Evolutionary conservation across 108 stramenopile species (phyloP).

Genomic region (Pseudonitzschia delicatissima): DNA sequence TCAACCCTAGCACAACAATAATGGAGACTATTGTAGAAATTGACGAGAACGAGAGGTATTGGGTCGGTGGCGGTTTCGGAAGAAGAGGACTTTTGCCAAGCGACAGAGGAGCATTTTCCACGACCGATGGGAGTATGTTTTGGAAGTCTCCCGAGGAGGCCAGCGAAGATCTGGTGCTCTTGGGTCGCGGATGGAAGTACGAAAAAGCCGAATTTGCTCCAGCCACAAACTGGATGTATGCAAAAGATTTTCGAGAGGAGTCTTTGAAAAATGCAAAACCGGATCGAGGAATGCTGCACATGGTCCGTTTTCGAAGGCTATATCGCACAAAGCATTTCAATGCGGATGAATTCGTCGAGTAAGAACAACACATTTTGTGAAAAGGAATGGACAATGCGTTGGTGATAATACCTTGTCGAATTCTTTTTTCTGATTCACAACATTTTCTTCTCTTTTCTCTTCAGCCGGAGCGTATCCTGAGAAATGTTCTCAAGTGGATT

Average conservation of each 20-base stretch:
- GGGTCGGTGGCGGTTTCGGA: constrained; percentile 62
- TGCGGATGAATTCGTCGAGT: constrained; percentile 48
- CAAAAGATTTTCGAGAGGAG: constrained; percentile 43
- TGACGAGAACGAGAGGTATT: constrained; percentile 62
- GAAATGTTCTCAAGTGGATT: constrained; percentile 65
- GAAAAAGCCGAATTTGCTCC: constrained; percentile 25
- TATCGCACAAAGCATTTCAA: constrained; percentile 43
- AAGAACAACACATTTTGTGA: background rate
- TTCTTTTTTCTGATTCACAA: background rate
- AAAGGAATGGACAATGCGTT: constrained; percentile 5
- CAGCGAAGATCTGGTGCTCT: constrained; percentile 35
- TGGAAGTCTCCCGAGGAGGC: constrained; percentile 55
- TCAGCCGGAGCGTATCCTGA: constrained; percentile 16
- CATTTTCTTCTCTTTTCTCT: background rate
- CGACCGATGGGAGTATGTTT: constrained; percentile 46
- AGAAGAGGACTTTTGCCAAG: constrained; percentile 52
- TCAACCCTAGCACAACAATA: background rate
- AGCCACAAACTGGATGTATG: constrained; percentile 50
- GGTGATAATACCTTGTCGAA: constrained; percentile 7
- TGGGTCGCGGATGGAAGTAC: constrained; percentile 42
- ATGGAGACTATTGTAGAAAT: constrained; percentile 43
- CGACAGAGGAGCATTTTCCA: constrained; percentile 51
- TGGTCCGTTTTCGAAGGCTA: constrained; percentile 53
- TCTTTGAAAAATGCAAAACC: constrained; percentile 38
- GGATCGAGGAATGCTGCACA: constrained; percentile 45